A percentile compares a stretch with the other conserved stretches of the same genome.
Conservation (phyloP, 1,284 basidiomycete genomes). For the Stygiomarasmius scandens region DNA sequence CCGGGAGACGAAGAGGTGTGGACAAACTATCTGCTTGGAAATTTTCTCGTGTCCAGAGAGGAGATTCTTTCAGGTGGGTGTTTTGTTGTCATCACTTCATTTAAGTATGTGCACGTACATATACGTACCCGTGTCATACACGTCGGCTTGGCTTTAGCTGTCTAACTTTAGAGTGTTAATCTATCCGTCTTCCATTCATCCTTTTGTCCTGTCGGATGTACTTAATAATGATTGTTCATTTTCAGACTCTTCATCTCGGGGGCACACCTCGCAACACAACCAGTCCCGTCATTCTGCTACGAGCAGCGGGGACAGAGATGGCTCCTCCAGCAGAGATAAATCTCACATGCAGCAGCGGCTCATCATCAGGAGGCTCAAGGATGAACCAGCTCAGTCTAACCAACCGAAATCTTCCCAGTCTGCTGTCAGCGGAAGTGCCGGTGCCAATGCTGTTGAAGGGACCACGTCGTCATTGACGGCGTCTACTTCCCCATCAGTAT, state of each 20-base stretch:
- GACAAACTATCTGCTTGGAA: conserved; percentile 14
- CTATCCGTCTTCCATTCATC: background rate
- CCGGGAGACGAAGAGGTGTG: conserved; percentile 11
- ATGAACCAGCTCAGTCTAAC: background rate
- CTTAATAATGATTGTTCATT: background rate
- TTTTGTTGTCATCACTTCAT: background rate
- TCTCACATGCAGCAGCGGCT: conserved; percentile 10
- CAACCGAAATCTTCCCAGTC: background rate
- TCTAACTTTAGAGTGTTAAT: background rate
- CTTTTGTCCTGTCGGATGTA: background rate
- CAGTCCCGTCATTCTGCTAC: background rate
- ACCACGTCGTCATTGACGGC: background rate
- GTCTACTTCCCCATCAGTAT: background rate
- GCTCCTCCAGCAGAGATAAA: background rate
- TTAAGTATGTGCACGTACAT: background rate
- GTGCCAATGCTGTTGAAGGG: background rate
- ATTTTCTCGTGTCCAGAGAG: conserved; percentile 12
- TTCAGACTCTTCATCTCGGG: background rate
- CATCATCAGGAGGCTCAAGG: conserved; percentile 8
- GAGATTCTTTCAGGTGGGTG: conserved; percentile 4
- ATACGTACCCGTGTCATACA: background rate
- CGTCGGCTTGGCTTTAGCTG: background rate
- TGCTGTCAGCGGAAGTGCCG: background rate
- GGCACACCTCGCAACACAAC: background rate
- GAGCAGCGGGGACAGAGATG: background rate